Evolutionary conservation across 176 grass and related monocot genomes (phyloP).

Genomic region (Musa beccarii): DNA sequence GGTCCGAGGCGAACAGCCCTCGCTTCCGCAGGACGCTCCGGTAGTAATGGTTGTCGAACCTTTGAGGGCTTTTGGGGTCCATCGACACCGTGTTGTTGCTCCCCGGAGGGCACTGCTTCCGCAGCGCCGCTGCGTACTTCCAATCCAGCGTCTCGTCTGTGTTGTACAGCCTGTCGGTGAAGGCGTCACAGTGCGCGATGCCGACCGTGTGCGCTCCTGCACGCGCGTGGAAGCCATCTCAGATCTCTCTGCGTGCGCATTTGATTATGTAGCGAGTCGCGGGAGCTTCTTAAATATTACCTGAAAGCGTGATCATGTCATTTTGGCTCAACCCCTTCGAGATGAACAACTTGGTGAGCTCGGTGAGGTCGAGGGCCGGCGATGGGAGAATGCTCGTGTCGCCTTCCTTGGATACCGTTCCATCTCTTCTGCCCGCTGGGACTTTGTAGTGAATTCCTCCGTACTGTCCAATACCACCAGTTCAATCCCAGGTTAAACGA

Average conservation of each 20-base stretch:
- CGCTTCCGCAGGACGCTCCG: slow-evolving; percentile 52
- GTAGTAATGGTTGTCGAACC: slow-evolving; percentile 83
- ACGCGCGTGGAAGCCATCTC: not conserved
- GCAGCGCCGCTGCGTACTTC: slow-evolving; percentile 47
- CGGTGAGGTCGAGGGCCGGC: slow-evolving; percentile 13
- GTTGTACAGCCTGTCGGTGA: slow-evolving; percentile 41
- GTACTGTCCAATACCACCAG: slow-evolving; percentile 10
- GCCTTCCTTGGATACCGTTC: slow-evolving; percentile 27
- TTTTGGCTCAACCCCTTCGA: slow-evolving; percentile 43
- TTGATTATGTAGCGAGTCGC: not conserved
- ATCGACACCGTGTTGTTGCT: slow-evolving; percentile 35
- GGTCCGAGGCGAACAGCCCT: slow-evolving; percentile 66
- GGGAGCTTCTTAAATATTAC: slow-evolving; percentile 7
- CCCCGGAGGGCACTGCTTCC: slow-evolving; percentile 48
- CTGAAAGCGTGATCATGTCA: slow-evolving; percentile 61
- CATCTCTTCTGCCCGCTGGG: slow-evolving; percentile 57
- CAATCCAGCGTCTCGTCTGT: slow-evolving; percentile 64
- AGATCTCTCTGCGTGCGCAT: not conserved
- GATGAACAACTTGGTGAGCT: slow-evolving; percentile 28
- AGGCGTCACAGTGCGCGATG: slow-evolving; percentile 69
- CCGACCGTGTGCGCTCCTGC: slow-evolving; percentile 89
- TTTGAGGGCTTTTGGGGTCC: slow-evolving; percentile 48
- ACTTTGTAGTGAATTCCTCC: slow-evolving; percentile 56
- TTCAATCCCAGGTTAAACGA: not conserved
- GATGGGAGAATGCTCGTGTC: slow-evolving; percentile 34